These are phyloP conservation scores for Talaromyces sp. DNA, from an alignment of 2,329 filamentous ascomycete genomes.

Conservation along the genomic window DNA sequence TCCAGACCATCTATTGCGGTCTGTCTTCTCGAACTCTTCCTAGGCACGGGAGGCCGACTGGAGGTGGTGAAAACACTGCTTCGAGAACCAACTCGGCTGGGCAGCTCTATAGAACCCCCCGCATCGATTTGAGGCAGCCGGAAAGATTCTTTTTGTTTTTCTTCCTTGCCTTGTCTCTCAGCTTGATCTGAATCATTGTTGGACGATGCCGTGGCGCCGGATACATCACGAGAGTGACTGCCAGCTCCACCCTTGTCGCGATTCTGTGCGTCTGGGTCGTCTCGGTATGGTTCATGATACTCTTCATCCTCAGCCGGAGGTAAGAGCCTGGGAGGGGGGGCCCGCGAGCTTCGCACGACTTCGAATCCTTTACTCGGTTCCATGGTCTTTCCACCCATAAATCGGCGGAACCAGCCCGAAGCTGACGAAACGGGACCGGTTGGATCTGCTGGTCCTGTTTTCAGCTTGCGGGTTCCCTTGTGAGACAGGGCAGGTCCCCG, in stretches of 20 bases:
- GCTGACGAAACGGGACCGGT: constrained; percentile 87
- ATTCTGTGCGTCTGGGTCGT: constrained; percentile 39
- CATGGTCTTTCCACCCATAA: constrained; percentile 81
- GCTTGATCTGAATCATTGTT: constrained; percentile 24
- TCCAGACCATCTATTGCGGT: constrained; percentile 15
- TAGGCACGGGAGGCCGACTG: constrained; percentile 41
- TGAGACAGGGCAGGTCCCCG: constrained; percentile 83
- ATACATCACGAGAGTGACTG: constrained; percentile 20
- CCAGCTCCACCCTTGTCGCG: constrained; percentile 14
- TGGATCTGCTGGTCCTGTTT: constrained; percentile 91
- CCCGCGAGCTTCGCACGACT: constrained; percentile 83
- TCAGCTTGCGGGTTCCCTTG: constrained; percentile 73
- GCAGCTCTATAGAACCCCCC: constrained; percentile 57
- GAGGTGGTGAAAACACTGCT: constrained; percentile 43
- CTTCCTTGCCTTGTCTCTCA: constrained; percentile 11
- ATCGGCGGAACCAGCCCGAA: constrained; percentile 76
- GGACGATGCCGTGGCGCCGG: constrained; percentile 16
- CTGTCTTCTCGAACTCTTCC: constrained; percentile 65
- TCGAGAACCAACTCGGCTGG: constrained; percentile 59
- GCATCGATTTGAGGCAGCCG: constrained; percentile 57
- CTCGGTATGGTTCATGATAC: constrained; percentile 61
- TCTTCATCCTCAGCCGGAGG: constrained; percentile 48
- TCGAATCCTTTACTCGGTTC: constrained; percentile 97
- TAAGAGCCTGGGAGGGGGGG: constrained; percentile 68
- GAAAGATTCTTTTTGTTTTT: constrained; percentile 28